These are phyloP conservation scores for Blastobotrys chiropterorum DNA, from an alignment of 805 yeast genomes.

Conservation along the genomic window DNA sequence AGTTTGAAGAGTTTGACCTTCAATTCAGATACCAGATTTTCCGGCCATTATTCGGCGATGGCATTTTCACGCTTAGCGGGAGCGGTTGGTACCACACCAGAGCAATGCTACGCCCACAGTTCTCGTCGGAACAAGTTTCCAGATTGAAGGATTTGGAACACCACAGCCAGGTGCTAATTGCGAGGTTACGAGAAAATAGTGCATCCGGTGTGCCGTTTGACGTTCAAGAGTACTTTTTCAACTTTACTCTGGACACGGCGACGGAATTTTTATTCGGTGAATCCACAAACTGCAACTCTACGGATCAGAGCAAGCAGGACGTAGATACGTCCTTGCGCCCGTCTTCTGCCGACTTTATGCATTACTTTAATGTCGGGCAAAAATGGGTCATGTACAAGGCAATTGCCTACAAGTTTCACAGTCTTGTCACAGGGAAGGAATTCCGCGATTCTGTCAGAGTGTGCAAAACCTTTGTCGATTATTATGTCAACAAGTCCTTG, in stretches of 20 bases:
- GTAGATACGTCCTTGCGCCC: background rate
- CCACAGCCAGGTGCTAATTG: conserved; percentile 24
- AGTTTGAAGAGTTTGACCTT: conserved; percentile 25
- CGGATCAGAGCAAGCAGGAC: background rate
- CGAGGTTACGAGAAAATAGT: conserved; percentile 1
- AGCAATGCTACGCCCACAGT: conserved; percentile 33
- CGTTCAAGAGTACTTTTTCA: conserved; percentile 26
- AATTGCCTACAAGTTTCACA: conserved; percentile 21
- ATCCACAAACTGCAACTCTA: conserved; percentile 16
- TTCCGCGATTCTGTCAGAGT: conserved; percentile 30
- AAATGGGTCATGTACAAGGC: conserved; percentile 2
- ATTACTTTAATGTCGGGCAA: conserved; percentile 17
- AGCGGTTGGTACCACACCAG: conserved; percentile 34
- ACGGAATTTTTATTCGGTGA: conserved; percentile 33
- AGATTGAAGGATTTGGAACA: conserved; percentile 21
- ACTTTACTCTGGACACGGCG: conserved; percentile 31
- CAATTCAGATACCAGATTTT: conserved; percentile 25
- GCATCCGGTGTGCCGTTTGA: conserved; percentile 17
- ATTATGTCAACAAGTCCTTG: conserved; percentile 38
- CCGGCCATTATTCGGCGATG: conserved; percentile 28
- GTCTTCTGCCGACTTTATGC: background rate
- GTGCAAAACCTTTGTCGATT: conserved; percentile 34
- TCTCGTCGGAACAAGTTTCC: conserved; percentile 28
- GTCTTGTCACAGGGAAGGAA: conserved; percentile 16
- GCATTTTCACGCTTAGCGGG: conserved; percentile 33